Evolutionary conservation across 495 filamentous ascomycete species (phyloP), one percentile per base, ranked within the genome.

Genomic region (Hamigera avellanea): DNA sequence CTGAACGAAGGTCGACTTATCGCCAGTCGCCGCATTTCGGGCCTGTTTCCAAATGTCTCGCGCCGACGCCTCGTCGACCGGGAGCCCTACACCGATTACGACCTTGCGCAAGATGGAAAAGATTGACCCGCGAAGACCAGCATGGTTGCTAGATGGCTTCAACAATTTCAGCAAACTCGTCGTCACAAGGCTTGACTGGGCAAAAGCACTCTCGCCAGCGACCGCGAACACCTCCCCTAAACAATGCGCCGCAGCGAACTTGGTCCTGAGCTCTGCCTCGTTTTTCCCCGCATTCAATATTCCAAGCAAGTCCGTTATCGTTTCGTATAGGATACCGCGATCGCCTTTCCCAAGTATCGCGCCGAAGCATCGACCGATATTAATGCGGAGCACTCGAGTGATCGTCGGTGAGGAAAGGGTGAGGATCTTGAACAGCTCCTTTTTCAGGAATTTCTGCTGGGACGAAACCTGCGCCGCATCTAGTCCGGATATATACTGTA

Each of bases 21-120:
- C 91, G 28, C 69, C 66, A 1, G 78, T 72, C 8, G 83, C 81
- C 37, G 78, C 73, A 56, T 72, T 81, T 31, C 91, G 73, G 16
- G 82, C 80, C 48, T 85, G 81, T 56, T 95, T 99, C 91, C 88
- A 96, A 18, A 87, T 75, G 52, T 95, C 89, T 46, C 86, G 76
- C 8, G 81, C 83, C n/a, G 83, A 70, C 37, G 59, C 65, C 54
- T 99, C 91, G 45, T 99, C 91, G 37, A 87, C 61, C 44, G 85
- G 86, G 1, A 70, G 65, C 15, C 69, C 72, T 16, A 94, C 71
- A 49, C 85, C 85, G 31, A 64, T 68, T 8, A 77, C 64, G 2
- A 93, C 71, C 59, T 88, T 88, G 33, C 78, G 81, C 14, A 95
- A 53, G 2, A 86, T 74, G 35, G 69, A 73, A 54, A 87, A 88